A percentile compares a stretch with the other conserved stretches of the same genome.
These are phyloP conservation scores for Pseudogymnoascus sp. DNA, from an alignment of 2,329 filamentous ascomycete species.

Conservation along the genomic window DNA sequence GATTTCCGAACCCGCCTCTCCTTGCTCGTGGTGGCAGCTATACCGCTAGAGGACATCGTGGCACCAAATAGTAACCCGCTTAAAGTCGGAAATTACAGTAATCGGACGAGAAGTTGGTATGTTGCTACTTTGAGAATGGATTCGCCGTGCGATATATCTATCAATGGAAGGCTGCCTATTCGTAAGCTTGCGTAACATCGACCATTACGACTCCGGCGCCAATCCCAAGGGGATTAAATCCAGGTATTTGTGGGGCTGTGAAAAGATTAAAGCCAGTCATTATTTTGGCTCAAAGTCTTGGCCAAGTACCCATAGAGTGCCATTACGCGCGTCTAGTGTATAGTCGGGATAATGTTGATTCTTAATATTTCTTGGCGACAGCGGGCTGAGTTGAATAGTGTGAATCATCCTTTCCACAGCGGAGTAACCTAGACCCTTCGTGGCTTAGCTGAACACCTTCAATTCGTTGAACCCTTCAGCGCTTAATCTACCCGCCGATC, in stretches of 20 bases:
- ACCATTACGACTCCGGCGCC: neutral
- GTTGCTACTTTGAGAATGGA: neutral
- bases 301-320: neutral
- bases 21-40: neutral
- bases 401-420: neutral
- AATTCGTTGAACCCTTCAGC: neutral
- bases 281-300: neutral
- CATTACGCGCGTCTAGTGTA: neutral
- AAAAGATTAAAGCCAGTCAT: neutral
- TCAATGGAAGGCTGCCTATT: neutral
- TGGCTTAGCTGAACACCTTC: neutral
- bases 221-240: neutral
- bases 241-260: neutral
- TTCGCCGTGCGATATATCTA: neutral
- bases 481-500: neutral
- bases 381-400: neutral
- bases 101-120: neutral
- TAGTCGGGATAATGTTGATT: neutral
- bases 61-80: neutral
- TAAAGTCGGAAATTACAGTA: neutral
- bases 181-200: neutral
- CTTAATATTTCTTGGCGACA: neutral
- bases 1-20: neutral
- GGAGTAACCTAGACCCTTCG: neutral
- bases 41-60: neutral